phyloP scores from a whole-genome alignment of 768 basidiomycete species.

The Russula emetica region DNA sequence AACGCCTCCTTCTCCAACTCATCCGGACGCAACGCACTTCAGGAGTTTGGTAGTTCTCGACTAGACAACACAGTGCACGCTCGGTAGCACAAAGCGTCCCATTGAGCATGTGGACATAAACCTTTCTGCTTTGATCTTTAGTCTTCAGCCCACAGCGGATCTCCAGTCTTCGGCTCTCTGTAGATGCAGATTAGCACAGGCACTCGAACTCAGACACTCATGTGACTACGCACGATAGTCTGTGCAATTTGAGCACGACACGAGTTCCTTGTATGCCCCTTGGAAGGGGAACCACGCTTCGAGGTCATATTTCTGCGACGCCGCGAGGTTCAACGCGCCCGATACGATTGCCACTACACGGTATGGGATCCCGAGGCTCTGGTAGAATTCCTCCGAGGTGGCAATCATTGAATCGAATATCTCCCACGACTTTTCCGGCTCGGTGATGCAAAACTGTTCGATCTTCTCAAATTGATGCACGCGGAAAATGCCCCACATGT shows the following conservation, averaged over 20 bases:
- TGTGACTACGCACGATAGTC: conserved; percentile 80
- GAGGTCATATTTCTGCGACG: conserved; percentile 94
- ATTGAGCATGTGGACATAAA: conserved; percentile 99
- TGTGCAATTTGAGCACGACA: conserved; percentile 97
- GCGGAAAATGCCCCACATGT: conserved; percentile 99
- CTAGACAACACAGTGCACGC: conserved; percentile 92
- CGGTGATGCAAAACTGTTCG: conserved; percentile 94
- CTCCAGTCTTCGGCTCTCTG: conserved; percentile 91
- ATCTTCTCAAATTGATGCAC: conserved; percentile 99
- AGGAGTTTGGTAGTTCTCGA: conserved; percentile 97
- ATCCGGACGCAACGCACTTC: conserved; percentile 67
- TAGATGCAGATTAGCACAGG: conserved; percentile 10
- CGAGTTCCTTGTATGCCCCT: conserved; percentile 92
- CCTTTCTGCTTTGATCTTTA: conserved; percentile 84
- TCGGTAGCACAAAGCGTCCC: conserved; percentile 97
- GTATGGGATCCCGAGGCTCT: conserved; percentile 90
- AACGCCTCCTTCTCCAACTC: background rate
- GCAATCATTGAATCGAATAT: conserved; percentile 89
- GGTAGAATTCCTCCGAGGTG: conserved; percentile 91
- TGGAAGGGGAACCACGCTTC: conserved; percentile 99
- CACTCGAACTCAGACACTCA: background rate
- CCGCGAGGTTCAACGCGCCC: conserved; percentile 93
- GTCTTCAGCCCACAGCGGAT: conserved; percentile 89
- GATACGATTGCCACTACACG: conserved; percentile 93
- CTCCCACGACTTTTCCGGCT: conserved; percentile 91